A percentile compares a stretch with the other conserved stretches of the same genome.
Conservation (phyloP, 352 stramenopile species). For the Globisporangium iwayamae region DNA sequence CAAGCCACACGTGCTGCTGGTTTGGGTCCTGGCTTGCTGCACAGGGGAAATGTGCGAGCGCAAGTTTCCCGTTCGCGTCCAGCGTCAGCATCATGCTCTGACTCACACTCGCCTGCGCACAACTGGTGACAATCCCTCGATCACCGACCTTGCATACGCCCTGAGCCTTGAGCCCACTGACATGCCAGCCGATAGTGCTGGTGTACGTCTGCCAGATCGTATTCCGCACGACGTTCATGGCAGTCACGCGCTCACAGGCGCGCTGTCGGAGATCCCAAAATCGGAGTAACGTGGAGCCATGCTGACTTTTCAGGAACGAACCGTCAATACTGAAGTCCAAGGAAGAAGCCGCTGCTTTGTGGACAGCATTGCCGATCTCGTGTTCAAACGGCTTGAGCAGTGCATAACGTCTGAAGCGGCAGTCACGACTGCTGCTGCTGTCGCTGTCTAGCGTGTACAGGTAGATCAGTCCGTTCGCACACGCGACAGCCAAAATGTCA, state of each 20-base stretch:
- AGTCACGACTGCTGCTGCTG: constrained; percentile 1
- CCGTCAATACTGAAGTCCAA: constrained; percentile 72
- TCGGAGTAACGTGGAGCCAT: constrained; percentile 25
- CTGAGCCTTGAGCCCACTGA: constrained; percentile 18
- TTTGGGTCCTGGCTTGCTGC: not conserved
- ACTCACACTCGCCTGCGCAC: constrained; percentile 12
- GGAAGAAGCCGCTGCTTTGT: constrained; percentile 23
- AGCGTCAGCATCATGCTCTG: constrained; percentile 17
- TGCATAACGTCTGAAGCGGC: constrained; percentile 41
- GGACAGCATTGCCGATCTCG: constrained; percentile 10
- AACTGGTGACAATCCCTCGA: not conserved
- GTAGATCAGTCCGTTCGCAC: constrained; percentile 68
- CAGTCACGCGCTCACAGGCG: constrained; percentile 47
- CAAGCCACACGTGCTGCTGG: constrained; percentile 18
- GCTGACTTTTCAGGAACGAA: constrained; percentile 52
- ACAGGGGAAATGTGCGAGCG: constrained; percentile 21
- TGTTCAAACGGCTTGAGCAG: constrained; percentile 46
- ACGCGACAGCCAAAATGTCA: constrained; percentile 44
- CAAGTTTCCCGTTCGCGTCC: constrained; percentile 9
- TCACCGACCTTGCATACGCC: not conserved
- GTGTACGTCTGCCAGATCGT: constrained; percentile 54
- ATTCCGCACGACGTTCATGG: constrained; percentile 34
- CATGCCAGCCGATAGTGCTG: constrained; percentile 43
- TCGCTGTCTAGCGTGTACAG: constrained; percentile 52
- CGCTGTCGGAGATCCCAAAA: constrained; percentile 65